Evolutionary conservation across 2,329 filamentous ascomycete genomes (phyloP).

Genomic region (Aureobasidium zeae): DNA sequence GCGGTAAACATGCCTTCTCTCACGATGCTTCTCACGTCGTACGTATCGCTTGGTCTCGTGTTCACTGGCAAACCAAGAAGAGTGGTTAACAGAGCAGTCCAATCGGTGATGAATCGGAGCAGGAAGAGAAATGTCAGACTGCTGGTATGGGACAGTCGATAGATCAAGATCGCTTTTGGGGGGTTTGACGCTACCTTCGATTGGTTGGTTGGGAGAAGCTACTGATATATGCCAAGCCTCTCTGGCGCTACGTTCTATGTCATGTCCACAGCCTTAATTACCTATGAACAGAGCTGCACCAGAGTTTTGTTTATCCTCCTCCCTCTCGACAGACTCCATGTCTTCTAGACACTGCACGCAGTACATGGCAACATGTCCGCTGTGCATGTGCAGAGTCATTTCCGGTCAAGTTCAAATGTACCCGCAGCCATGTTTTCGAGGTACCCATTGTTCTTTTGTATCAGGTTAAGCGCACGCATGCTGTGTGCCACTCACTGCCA

Average conservation of each 20-base stretch:
- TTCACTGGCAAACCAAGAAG: background rate
- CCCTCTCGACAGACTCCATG: background rate
- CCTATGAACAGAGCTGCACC: no score
- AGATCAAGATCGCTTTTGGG: conserved; percentile 11
- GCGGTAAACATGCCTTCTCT: conserved; percentile 15
- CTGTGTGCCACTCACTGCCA: background rate
- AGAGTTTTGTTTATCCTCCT: no score
- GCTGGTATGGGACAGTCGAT: conserved; percentile 12
- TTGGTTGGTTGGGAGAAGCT: conserved; percentile 13
- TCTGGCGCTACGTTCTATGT: no score
- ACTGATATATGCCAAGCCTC: no score
- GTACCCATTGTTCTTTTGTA: no score
- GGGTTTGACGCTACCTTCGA: conserved; percentile 12
- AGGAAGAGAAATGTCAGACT: conserved; percentile 6
- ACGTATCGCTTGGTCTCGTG: background rate
- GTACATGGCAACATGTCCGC: no score
- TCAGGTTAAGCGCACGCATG: background rate
- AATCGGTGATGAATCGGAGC: conserved; percentile 4
- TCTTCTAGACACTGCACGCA: no score
- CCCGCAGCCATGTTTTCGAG: no score
- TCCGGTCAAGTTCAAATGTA: no score
- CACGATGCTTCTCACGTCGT: conserved; percentile 8
- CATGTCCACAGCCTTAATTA: no score
- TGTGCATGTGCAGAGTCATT: no score
- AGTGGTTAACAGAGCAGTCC: background rate